Percentiles rank a stretch among this genome's conserved stretches.
These are phyloP conservation scores for Saturnispora gosingensis DNA, from an alignment of 805 yeast genomes.

Conservation along the genomic window DNA sequence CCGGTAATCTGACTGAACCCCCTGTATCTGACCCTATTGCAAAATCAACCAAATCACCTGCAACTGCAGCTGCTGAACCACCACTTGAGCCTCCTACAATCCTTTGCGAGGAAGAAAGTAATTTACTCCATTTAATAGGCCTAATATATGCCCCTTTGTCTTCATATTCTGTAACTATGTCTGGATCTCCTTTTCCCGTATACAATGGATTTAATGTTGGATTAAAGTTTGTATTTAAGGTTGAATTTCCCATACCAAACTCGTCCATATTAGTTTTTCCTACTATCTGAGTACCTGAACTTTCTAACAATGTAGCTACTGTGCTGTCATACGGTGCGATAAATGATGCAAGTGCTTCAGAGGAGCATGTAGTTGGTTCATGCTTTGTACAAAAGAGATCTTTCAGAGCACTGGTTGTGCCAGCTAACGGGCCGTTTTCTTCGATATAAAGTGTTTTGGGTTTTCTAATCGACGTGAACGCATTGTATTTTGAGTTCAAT, in stretches of 20 bases:
- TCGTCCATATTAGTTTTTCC: conserved; percentile 95
- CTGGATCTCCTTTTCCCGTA: conserved; percentile 10
- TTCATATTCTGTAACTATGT: conserved; percentile 18
- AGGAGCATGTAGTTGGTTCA: conserved; percentile 69
- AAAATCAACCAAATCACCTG: conserved; percentile 58
- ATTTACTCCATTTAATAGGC: neutral
- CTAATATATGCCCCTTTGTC: conserved; percentile 10
- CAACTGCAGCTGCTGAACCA: conserved; percentile 91
- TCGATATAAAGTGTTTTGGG: neutral
- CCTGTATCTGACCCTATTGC: conserved; percentile 96
- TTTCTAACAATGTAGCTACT: conserved; percentile 43
- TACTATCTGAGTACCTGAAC: conserved; percentile 41
- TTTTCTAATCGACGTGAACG: conserved; percentile 34
- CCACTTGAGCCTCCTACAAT: conserved; percentile 92
- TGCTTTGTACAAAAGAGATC: conserved; percentile 69
- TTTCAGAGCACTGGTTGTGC: conserved; percentile 44
- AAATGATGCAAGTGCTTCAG: conserved; percentile 51
- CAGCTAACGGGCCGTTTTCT: conserved; percentile 6
- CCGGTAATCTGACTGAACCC: conserved; percentile 90
- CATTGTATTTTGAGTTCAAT: conserved; percentile 20
- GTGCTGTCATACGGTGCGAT: conserved; percentile 78
- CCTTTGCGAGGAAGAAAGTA: conserved; percentile 16
- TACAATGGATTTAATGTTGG: conserved; percentile 45
- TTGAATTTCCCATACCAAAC: conserved; percentile 92
- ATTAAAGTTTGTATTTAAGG: conserved; percentile 47